Evolutionary conservation across 768 basidiomycete species (phyloP).

Genomic region (Rickenella mellea): DNA sequence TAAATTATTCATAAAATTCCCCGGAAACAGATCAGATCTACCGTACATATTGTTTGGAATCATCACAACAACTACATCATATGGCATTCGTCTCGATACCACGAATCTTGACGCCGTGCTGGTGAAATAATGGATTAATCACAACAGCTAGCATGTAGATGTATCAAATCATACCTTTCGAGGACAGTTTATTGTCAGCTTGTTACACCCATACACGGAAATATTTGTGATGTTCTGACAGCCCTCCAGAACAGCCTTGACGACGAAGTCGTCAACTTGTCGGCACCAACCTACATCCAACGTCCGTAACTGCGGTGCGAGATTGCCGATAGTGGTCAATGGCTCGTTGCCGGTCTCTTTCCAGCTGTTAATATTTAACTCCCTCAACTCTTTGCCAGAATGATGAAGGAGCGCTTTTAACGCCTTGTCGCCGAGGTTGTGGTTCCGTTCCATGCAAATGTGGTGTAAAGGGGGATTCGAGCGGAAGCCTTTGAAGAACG

Average conservation of each 20-base stretch:
- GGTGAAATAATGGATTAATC: neutral
- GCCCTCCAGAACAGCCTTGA: slow-evolving; percentile 55
- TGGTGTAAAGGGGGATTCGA: slow-evolving; percentile 36
- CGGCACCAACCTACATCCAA: slow-evolving; percentile 85
- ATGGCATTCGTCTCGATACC: slow-evolving; percentile 13
- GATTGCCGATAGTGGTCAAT: slow-evolving; percentile 29
- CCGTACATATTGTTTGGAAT: too few species aligned
- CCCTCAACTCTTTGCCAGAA: slow-evolving; percentile 47
- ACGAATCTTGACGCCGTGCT: slow-evolving; percentile 12
- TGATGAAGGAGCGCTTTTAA: slow-evolving; percentile 58
- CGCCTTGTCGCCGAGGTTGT: slow-evolving; percentile 38
- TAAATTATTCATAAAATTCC: too few species aligned
- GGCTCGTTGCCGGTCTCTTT: slow-evolving; percentile 45
- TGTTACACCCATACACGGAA: slow-evolving; percentile 48
- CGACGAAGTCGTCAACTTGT: slow-evolving; percentile 69
- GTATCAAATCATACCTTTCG: slow-evolving; percentile 29
- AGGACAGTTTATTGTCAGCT: slow-evolving; percentile 35
- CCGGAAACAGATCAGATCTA: too few species aligned
- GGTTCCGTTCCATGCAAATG: slow-evolving; percentile 59
- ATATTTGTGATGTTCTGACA: slow-evolving; percentile 32
- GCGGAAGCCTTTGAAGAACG: slow-evolving; percentile 42
- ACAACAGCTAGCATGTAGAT: neutral
- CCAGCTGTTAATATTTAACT: slow-evolving; percentile 72
- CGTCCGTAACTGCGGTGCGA: slow-evolving; percentile 33
- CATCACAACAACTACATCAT: too few species aligned